phyloP scores from a whole-genome alignment of 192 early-diverging fungal species.

The Backusella parvicylindrica region DNA sequence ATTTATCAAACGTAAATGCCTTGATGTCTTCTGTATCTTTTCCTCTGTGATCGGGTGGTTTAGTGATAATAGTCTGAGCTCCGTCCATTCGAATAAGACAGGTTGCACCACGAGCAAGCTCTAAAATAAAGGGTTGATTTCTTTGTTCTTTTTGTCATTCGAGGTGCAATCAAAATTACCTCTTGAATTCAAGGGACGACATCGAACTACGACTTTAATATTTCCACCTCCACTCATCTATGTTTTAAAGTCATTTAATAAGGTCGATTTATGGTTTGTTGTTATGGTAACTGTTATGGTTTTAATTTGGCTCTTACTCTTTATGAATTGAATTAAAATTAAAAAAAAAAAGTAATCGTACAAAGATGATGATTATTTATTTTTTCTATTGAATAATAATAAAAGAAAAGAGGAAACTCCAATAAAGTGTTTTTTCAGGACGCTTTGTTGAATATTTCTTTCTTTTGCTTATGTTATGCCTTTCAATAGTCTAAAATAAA shows the following conservation, averaged over 20 bases:
- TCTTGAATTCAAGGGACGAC: slow-evolving; percentile 70
- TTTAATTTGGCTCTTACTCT: not conserved
- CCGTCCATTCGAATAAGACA: slow-evolving; percentile 70
- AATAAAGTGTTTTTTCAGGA: not conserved
- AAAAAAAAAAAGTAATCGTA: not conserved
- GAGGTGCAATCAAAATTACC: slow-evolving; percentile 35
- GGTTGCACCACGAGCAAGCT: slow-evolving; percentile 58
- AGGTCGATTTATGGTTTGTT: not conserved
- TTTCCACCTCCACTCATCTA: slow-evolving; percentile 39
- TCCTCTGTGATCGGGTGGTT: slow-evolving; percentile 37
- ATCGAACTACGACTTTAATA: slow-evolving; percentile 74
- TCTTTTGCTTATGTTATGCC: not conserved
- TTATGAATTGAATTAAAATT: not conserved
- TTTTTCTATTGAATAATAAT: not conserved
- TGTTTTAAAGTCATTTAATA: not conserved
- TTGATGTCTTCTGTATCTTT: slow-evolving; percentile 43
- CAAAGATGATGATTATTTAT: not conserved
- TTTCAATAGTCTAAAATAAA: not conserved
- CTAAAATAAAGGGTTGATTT: slow-evolving; percentile 21
- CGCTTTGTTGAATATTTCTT: not conserved
- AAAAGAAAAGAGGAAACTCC: not conserved
- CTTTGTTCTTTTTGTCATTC: not conserved
- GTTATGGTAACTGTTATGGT: not conserved
- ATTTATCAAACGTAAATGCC: slow-evolving; percentile 83
- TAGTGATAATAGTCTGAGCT: slow-evolving; percentile 62